Conservation (phyloP, 371 early-diverging fungal genomes). For the Actinomucor elegans region DNA sequence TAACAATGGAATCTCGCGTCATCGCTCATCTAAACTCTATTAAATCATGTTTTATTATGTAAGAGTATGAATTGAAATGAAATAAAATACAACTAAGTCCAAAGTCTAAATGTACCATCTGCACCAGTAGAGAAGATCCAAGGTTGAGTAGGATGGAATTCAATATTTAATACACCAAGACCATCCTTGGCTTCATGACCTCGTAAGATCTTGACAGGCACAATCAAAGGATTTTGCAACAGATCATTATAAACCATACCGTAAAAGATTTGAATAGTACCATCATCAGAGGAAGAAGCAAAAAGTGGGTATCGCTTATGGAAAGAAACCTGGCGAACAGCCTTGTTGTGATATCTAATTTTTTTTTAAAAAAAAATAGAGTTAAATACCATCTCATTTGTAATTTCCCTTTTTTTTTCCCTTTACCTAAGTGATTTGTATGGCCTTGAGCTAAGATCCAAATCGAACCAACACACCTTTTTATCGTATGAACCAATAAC, state of each 20-base stretch:
- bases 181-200: conserved; percentile 76
- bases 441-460: conserved; percentile 89
- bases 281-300: conserved; percentile 93
- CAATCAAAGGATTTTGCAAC: conserved; percentile 94
- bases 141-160: conserved; percentile 96
- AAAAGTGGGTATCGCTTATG: conserved; percentile 92
- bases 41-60: background rate
- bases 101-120: conserved; percentile 75
- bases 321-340: conserved; percentile 86
- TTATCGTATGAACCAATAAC: conserved; percentile 95
- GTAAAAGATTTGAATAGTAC: conserved; percentile 92
- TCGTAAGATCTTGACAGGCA: conserved; percentile 93
- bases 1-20: too few species aligned
- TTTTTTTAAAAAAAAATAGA: background rate
- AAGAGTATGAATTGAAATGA: background rate
- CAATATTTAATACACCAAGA: conserved; percentile 77
- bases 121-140: conserved; percentile 90
- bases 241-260: conserved; percentile 95
- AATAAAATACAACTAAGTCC: conserved; percentile 54
- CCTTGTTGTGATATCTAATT: conserved; percentile 80
- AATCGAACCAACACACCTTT: conserved; percentile 94
- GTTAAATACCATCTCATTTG: background rate
- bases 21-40: too few species aligned
- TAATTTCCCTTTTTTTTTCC: background rate
- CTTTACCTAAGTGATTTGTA: conserved; percentile 82